Evolutionary conservation across 148 eudicot genomes (phyloP).

Genomic region (Drosera capensis): DNA sequence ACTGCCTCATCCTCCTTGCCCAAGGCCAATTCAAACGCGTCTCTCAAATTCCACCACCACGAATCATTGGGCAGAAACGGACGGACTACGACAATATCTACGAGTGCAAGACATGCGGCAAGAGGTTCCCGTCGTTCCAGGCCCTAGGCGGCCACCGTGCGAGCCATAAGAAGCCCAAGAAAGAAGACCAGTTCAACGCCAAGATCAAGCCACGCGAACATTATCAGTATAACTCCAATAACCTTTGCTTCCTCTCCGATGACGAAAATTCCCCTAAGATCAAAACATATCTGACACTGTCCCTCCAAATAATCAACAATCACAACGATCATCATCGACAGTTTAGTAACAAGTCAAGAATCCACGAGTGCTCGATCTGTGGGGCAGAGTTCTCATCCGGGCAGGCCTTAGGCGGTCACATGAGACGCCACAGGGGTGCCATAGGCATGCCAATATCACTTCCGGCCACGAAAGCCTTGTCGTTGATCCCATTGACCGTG

Average conservation of each 20-base stretch:
- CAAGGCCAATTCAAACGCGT: conserved; percentile 13
- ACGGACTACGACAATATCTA: conserved; percentile 21
- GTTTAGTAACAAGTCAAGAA: conserved; percentile 8
- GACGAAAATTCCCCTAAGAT: conserved; percentile 17
- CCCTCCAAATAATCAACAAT: conserved; percentile 19
- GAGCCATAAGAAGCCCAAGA: conserved; percentile 59
- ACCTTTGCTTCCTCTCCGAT: conserved; percentile 9
- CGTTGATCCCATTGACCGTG: not conserved
- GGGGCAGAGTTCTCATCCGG: conserved; percentile 33
- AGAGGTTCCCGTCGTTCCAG: conserved; percentile 60
- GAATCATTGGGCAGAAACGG: not conserved
- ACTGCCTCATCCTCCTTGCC: conserved; percentile 35
- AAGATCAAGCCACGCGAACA: too few relatives aligned
- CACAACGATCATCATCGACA: not conserved
- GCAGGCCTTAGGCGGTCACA: conserved; percentile 37
- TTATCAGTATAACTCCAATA: too few relatives aligned
- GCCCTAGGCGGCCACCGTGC: conserved; percentile 84
- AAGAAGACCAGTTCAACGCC: conserved; percentile 7
- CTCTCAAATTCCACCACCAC: not conserved
- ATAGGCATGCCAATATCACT: not conserved
- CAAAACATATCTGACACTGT: conserved; percentile 4
- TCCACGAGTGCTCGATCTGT: conserved; percentile 27
- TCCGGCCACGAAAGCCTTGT: not conserved
- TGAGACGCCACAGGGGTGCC: conserved; percentile 27
- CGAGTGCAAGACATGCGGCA: conserved; percentile 61